Conservation (phyloP, 495 filamentous ascomycete species). For the Parachaetomium inaequale region DNA sequence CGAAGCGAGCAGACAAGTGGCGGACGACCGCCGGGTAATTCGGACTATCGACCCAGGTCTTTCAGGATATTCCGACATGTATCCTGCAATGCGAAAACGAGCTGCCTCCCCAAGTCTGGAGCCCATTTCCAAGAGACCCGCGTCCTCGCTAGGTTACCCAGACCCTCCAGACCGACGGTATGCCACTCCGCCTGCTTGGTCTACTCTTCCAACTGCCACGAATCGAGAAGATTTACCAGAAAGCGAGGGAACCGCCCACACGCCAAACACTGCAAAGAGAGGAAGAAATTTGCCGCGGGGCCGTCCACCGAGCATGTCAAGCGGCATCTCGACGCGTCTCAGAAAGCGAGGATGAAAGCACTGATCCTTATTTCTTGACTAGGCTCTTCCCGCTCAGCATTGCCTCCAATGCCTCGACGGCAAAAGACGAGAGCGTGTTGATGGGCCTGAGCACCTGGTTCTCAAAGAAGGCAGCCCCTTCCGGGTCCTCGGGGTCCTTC, state of each 20-base stretch:
- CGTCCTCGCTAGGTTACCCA: slow-evolving; percentile 10
- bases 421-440: slow-evolving; percentile 34
- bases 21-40: neutral
- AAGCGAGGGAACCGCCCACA: neutral
- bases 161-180: slow-evolving; percentile 5
- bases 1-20: slow-evolving; percentile 20
- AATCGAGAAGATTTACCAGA: neutral
- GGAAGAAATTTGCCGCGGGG: neutral
- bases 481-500: slow-evolving; percentile 32
- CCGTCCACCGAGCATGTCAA: neutral
- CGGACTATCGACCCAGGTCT: neutral
- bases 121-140: slow-evolving; percentile 10
- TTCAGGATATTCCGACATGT: neutral
- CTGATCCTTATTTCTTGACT: neutral
- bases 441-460: slow-evolving; percentile 37
- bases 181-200: slow-evolving; percentile 4
- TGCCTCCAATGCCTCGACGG: slow-evolving; percentile 34
- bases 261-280: neutral
- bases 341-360: neutral
- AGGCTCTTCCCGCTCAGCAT: slow-evolving; percentile 26
- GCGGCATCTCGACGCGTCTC: neutral
- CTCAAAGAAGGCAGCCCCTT: slow-evolving; percentile 37
- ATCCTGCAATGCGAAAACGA: slow-evolving; percentile 14
- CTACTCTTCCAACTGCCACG: neutral
- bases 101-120: neutral